Percentiles rank a stretch among this genome's conserved stretches.
Evolutionary conservation across 176 grass and related monocot genomes (phyloP).

Genomic region (Triticum monococcum): DNA sequence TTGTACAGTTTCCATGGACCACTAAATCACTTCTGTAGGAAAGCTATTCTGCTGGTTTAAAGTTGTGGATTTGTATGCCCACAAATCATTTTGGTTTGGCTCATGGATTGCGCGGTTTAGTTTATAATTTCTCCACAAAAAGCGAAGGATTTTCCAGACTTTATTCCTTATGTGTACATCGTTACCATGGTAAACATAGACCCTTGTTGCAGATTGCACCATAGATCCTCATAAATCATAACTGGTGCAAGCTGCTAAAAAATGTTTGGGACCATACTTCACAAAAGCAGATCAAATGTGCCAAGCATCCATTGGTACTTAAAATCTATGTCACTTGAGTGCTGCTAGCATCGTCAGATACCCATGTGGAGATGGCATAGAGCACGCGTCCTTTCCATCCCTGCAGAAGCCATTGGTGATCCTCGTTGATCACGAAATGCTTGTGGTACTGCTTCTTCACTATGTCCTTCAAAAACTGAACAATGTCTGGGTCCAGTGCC

Average conservation of each 20-base stretch:
- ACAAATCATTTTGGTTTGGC: slow-evolving; percentile 11
- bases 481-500: slow-evolving; percentile 12
- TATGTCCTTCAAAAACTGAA: slow-evolving; percentile 11
- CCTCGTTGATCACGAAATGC: slow-evolving; percentile 42
- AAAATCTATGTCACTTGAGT: background rate
- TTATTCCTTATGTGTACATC: background rate
- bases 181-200: background rate
- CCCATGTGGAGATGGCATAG: slow-evolving; percentile 37
- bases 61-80: background rate
- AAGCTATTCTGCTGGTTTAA: slow-evolving; percentile 3
- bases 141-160: background rate
- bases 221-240: background rate
- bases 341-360: background rate
- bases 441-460: slow-evolving; percentile 42
- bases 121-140: background rate
- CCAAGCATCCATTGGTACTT: background rate
- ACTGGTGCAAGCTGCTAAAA: background rate
- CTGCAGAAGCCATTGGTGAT: slow-evolving; percentile 49
- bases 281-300: background rate
- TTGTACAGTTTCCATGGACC: background rate
- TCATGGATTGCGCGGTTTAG: background rate
- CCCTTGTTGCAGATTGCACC: background rate
- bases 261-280: background rate
- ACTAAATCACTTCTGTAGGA: slow-evolving; percentile 9
- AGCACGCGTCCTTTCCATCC: slow-evolving; percentile 55